Base-by-base conservation (phyloP, 2,329 filamentous ascomycete genomes). In the Ophiocordyceps camponoti-saundersi region DNA sequence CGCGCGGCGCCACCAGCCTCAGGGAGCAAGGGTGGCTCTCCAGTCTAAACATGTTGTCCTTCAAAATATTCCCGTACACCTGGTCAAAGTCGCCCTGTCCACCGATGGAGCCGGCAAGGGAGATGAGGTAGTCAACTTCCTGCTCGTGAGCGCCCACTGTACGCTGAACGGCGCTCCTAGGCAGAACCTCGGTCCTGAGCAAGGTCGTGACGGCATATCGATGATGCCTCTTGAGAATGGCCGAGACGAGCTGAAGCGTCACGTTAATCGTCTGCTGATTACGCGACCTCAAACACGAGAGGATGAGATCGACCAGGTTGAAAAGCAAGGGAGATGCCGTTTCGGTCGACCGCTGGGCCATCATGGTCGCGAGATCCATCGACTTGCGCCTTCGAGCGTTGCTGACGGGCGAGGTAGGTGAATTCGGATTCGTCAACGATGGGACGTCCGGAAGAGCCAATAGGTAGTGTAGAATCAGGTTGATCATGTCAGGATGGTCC, bases 401-500 rank as follows among this genome's bases (percentile, higher is more conserved):
- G 52, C 80, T 84, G 18, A 79, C 69, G 20, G 72, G 69, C 23
- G 77, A 76, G 44, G 67, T 57, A 20, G 59, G 58, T 6, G 65
- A 57, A 42, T 7, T 39, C 6, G 34, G 16, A 16, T 18, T 39
- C 16, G 34, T 18, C 34, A 18, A 6, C 34, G 69, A 52, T 7
- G 65, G 58, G 1, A 52, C 51, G 48, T 84, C 82, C 1, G 85
- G 82, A 10, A 95, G 74, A 16, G 86, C 90, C 29, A 98, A 71
- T 1, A 98, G 75, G 60, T 96, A 98, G 53, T 89, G 85, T 6
- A 98, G 74, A 46, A 96, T 92, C 50, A 95, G 82, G 54, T 95
- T 85, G 49, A 95, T 86, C 68, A 98, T 82, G 57, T 96, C 89
- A 8, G 87, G 85, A 59, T 96, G 88, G 52, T 95, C 87, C 15